Conservation (phyloP, 805 yeast genomes). For the Isabelozyma rhagii region DNA sequence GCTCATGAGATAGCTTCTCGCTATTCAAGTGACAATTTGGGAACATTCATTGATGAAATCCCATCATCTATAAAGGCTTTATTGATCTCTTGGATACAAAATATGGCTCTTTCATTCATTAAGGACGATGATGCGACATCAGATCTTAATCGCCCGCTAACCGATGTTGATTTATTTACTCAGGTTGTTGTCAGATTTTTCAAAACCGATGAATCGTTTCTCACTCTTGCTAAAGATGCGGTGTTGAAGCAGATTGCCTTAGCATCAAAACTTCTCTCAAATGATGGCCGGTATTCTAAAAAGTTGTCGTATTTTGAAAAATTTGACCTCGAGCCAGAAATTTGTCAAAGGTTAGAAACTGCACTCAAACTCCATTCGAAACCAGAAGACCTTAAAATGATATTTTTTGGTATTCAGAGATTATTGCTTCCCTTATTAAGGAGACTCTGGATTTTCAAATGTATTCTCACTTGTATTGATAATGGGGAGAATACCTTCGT, state of each 20-base stretch:
- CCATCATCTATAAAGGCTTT: slow-evolving; percentile 28
- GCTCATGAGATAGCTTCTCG: slow-evolving; percentile 61
- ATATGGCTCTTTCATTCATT: slow-evolving; percentile 4
- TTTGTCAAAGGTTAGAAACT: neutral
- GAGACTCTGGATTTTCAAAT: slow-evolving; percentile 29
- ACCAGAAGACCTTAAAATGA: neutral
- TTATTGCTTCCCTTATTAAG: slow-evolving; percentile 31
- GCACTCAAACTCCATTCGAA: neutral
- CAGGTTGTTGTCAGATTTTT: slow-evolving; percentile 39
- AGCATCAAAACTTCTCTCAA: neutral
- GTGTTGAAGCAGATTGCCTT: slow-evolving; percentile 14
- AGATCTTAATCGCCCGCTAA: neutral
- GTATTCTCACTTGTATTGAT: slow-evolving; percentile 26
- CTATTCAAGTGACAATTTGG: slow-evolving; percentile 32
- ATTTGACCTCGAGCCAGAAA: neutral
- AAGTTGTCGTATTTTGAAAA: neutral
- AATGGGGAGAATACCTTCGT: slow-evolving; percentile 22
- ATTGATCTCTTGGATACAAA: slow-evolving; percentile 42
- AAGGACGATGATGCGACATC: slow-evolving; percentile 2
- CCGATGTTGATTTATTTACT: slow-evolving; percentile 23
- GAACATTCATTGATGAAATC: slow-evolving; percentile 20
- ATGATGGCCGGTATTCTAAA: neutral
- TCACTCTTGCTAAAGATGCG: slow-evolving; percentile 30
- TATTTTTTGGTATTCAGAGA: slow-evolving; percentile 15
- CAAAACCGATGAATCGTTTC: slow-evolving; percentile 44